These are phyloP conservation scores for Saraca asoca DNA, from an alignment of 331 rosid genomes.

Conservation along the genomic window DNA sequence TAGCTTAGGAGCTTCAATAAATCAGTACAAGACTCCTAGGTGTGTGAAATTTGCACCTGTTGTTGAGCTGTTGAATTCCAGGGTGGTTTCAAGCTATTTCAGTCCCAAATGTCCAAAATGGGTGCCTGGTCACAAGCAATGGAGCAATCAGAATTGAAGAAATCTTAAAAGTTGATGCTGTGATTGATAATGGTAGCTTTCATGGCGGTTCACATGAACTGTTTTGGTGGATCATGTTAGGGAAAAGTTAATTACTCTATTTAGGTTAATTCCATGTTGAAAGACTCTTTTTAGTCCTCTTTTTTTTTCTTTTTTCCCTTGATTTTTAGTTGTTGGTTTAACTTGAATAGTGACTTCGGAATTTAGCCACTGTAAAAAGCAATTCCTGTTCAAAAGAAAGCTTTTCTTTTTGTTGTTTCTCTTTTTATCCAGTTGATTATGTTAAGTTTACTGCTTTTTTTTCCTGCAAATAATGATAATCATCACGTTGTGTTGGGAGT, in stretches of 20 bases:
- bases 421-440: slow-evolving; percentile 17
- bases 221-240: slow-evolving; percentile 50
- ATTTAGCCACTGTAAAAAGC: slow-evolving; percentile 64
- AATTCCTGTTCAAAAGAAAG: slow-evolving; percentile 62
- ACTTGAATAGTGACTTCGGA: slow-evolving; percentile 47
- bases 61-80: slow-evolving; percentile 68
- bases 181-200: slow-evolving; percentile 42
- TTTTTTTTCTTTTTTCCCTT: background rate
- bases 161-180: background rate
- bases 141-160: slow-evolving; percentile 57
- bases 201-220: slow-evolving; percentile 56
- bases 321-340: slow-evolving; percentile 30
- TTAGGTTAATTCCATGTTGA: slow-evolving; percentile 46
- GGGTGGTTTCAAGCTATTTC: slow-evolving; percentile 54
- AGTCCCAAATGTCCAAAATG: slow-evolving; percentile 91
- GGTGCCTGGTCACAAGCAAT: slow-evolving; percentile 78
- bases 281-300: slow-evolving; percentile 31
- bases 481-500: slow-evolving; percentile 38
- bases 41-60: slow-evolving; percentile 84
- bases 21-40: slow-evolving; percentile 90
- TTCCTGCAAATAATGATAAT: slow-evolving; percentile 36
- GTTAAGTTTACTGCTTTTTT: background rate
- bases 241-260: slow-evolving; percentile 38
- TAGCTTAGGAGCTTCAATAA: slow-evolving; percentile 81
- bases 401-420: background rate